Base-by-base conservation (phyloP, 2,329 filamentous ascomycete genomes). In the Pseudogymnoascus sp. region DNA sequence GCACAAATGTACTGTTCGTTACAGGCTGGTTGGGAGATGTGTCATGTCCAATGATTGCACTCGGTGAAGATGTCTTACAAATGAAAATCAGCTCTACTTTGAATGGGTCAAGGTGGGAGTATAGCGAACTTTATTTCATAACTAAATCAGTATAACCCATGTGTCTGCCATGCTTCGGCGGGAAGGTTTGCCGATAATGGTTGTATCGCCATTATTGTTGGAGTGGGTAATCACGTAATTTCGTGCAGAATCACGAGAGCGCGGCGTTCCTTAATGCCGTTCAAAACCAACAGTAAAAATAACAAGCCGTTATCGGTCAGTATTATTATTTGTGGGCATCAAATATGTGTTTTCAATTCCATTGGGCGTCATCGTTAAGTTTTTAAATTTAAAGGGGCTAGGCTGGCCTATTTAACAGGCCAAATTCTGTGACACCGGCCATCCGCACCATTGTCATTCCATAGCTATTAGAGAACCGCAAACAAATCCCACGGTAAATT, bases 221-320 rank as follows among this genome's bases (percentile, higher is more conserved):
- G 22, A 47, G 41, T 47, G 41, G 41, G 41, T 47, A 28, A 47
- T 47, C 22, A 47, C 41, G 41, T 28, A 47, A 47, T 47, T 47
- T 28, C 41, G 41, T 28, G 41, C 22, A 47, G 20, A 28, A 47
- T 47, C 22, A 47, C 41, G 41, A 47, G 41, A 47, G 22, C 41
- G 8, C 41, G 41, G 41, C 22, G 22, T 28, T 28, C 20, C 6
- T 28, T 9, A 47, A 47, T 28, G 41, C 41, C 41, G 41, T 47
- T 28, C 41, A 8, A 16, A 28, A 47, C 16, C 22, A 5, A 47
- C 22, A 16, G n/a, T 9, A 47, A 47, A n/a, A 8, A 28, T 16
- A 22, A 11, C 3, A 47, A 7, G 2, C 41, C 41, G 41, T 16
- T 47, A 47, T 47, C 41, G 41, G 22, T 47, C 20, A 47, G 6